Percentiles rank a stretch among this genome's conserved stretches.
Conservation (phyloP, 139 green algal species). For the Ettlia oleoabundans region DNA sequence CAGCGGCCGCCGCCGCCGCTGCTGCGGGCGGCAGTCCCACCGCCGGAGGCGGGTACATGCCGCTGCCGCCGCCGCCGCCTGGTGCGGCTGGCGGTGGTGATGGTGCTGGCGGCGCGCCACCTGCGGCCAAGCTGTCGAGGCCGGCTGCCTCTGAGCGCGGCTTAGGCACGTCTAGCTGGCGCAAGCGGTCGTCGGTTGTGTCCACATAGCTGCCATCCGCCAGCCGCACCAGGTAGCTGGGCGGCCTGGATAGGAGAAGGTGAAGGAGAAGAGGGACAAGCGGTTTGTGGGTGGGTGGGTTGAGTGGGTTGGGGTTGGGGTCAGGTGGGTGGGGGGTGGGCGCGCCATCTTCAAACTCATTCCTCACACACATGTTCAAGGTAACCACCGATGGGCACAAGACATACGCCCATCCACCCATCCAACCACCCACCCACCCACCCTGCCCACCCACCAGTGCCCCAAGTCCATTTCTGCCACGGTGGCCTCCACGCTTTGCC, state of each 20-base stretch:
- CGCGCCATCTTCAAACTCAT: too few relatives aligned
- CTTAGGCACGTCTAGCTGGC: neutral
- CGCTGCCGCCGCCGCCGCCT: neutral
- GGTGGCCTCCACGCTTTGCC: constrained; percentile 8
- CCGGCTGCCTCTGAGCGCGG: neutral
- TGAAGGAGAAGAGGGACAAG: neutral
- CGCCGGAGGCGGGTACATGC: constrained; percentile 4
- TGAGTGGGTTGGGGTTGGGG: too few relatives aligned
- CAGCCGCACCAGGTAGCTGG: constrained; percentile 44
- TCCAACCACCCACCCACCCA: neutral
- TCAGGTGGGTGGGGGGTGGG: too few relatives aligned
- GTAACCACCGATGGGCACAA: too few relatives aligned
- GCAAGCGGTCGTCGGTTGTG: constrained; percentile 14
- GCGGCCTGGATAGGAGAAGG: constrained; percentile 40
- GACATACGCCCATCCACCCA: neutral
- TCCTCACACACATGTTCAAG: too few relatives aligned
- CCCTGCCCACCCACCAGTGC: constrained; percentile 31
- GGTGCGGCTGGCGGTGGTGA: neutral
- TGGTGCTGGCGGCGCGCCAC: neutral
- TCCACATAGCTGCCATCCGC: constrained; percentile 39
- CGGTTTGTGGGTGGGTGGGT: too few relatives aligned
- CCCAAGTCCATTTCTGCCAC: constrained; percentile 45
- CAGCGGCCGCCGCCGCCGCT: neutral
- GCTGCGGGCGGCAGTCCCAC: neutral
- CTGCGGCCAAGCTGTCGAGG: neutral